These are phyloP conservation scores for Hypoxylon sp. DNA, from an alignment of 2,329 filamentous ascomycete species.

Conservation along the genomic window DNA sequence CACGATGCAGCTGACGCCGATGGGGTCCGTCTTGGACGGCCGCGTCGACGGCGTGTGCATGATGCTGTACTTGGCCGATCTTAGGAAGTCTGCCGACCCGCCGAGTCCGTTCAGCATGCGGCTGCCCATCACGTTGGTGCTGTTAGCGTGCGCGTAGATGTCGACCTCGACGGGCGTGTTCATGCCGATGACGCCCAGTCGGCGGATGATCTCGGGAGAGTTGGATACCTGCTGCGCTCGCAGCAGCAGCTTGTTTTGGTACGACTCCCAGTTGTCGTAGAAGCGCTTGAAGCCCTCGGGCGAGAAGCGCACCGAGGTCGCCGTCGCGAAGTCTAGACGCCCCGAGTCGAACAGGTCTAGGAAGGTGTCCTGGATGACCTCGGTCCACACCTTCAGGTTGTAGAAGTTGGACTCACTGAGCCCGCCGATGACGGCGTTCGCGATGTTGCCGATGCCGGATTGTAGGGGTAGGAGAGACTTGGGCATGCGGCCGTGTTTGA, in stretches of 20 bases:
- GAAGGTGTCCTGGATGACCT: constrained; percentile 94
- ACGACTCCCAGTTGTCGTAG: constrained; percentile 86
- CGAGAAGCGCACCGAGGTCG: constrained; percentile 91
- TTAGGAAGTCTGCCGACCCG: constrained; percentile 80
- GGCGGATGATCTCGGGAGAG: constrained; percentile 89
- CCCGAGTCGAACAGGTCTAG: constrained; percentile 92
- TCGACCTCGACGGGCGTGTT: constrained; percentile 96
- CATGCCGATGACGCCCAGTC: constrained; percentile 91
- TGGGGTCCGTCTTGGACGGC: constrained; percentile 85
- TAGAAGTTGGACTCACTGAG: constrained; percentile 85
- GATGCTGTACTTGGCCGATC: constrained; percentile 82
- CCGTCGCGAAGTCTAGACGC: constrained; percentile 89
- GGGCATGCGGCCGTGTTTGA: constrained; percentile 81
- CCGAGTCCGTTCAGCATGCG: constrained; percentile 84
- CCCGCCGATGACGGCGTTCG: constrained; percentile 90
- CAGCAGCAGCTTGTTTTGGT: constrained; percentile 85
- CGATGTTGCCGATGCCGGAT: constrained; percentile 93
- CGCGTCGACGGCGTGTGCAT: constrained; percentile 92
- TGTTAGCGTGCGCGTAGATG: constrained; percentile 95
- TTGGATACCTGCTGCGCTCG: constrained; percentile 92
- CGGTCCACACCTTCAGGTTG: constrained; percentile 93
- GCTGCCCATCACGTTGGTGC: constrained; percentile 88
- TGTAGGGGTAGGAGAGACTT: constrained; percentile 84
- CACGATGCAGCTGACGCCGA: constrained; percentile 88
- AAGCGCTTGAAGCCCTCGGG: constrained; percentile 93